Conservation (phyloP, 352 stramenopile species). For the Phytophthora podocarpi region DNA sequence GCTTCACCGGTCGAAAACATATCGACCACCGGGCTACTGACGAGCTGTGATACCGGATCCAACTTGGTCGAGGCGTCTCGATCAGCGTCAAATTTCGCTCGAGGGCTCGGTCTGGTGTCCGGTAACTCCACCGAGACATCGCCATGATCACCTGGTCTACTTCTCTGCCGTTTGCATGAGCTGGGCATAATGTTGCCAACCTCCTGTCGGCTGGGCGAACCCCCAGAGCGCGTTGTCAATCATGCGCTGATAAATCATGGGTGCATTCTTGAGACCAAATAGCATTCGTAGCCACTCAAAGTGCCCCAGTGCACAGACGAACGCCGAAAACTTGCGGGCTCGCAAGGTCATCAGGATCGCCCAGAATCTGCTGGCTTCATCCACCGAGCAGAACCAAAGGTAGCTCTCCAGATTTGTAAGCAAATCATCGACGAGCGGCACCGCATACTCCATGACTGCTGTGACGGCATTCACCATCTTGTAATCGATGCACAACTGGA, state of each 20-base stretch:
- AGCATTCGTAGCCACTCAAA: constrained; percentile 7
- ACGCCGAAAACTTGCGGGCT: not conserved
- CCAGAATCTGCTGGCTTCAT: not conserved
- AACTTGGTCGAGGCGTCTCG: not conserved
- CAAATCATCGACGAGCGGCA: not conserved
- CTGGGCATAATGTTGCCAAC: not conserved
- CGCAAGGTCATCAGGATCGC: not conserved
- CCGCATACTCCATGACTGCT: not conserved
- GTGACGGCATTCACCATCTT: not conserved
- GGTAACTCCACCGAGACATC: not conserved
- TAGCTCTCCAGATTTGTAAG: not conserved
- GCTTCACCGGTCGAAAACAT: not conserved
- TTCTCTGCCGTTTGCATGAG: not conserved
- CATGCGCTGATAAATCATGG: constrained; percentile 7
- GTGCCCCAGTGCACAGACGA: constrained; percentile 2
- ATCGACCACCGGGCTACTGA: not conserved
- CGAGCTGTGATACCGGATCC: not conserved
- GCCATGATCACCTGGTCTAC: not conserved
- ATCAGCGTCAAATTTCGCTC: not conserved
- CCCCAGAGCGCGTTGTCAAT: not conserved
- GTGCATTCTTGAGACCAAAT: constrained; percentile 1
- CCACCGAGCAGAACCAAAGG: not conserved
- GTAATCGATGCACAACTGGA: not conserved
- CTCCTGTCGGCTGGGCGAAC: not conserved
- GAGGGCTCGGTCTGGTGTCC: too few relatives aligned